These are phyloP conservation scores for Truncatella angustata DNA, from an alignment of 2,329 filamentous ascomycete genomes.

Conservation along the genomic window DNA sequence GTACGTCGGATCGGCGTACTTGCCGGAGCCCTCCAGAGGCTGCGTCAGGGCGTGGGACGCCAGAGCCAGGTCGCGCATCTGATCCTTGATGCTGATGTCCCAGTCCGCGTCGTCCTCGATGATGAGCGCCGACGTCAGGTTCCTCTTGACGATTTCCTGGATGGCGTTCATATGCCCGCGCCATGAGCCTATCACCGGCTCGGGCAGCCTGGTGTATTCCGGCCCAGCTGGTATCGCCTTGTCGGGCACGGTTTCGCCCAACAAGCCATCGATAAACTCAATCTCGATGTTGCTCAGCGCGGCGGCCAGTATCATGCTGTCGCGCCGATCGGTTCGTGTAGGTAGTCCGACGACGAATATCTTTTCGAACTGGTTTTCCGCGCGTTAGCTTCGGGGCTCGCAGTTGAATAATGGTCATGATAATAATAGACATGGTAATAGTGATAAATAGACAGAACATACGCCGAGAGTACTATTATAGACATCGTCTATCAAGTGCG, in stretches of 20 bases:
- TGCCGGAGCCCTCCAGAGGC: slow-evolving; percentile 13
- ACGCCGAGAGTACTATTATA: slow-evolving; percentile 1
- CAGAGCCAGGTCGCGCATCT: slow-evolving; percentile 32
- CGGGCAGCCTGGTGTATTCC: slow-evolving; percentile 28
- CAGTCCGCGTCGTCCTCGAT: slow-evolving; percentile 50
- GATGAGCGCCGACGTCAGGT: slow-evolving; percentile 40
- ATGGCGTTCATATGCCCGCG: slow-evolving; percentile 37
- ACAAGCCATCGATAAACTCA: slow-evolving; percentile 45
- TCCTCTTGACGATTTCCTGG: slow-evolving; percentile 40
- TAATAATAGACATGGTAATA: too few species aligned
- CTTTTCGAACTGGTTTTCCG: slow-evolving; percentile 37
- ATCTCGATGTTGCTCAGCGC: slow-evolving; percentile 42
- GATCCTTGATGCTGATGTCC: slow-evolving; percentile 41
- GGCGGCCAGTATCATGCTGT: slow-evolving; percentile 46
- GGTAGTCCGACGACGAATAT: slow-evolving; percentile 51
- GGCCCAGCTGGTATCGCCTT: slow-evolving; percentile 33
- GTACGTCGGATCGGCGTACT: slow-evolving; percentile 26
- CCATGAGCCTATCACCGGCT: slow-evolving; percentile 33
- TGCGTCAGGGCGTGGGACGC: slow-evolving; percentile 18
- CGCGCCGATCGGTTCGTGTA: slow-evolving; percentile 47
- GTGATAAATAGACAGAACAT: too few species aligned
- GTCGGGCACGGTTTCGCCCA: slow-evolving; percentile 35
- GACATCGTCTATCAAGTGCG: neutral
- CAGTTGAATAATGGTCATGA: too few species aligned
- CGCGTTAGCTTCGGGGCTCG: slow-evolving; percentile 23